These are phyloP conservation scores for Sclerotinia borealis DNA, from an alignment of 2,329 filamentous ascomycete genomes.

Conservation along the genomic window DNA sequence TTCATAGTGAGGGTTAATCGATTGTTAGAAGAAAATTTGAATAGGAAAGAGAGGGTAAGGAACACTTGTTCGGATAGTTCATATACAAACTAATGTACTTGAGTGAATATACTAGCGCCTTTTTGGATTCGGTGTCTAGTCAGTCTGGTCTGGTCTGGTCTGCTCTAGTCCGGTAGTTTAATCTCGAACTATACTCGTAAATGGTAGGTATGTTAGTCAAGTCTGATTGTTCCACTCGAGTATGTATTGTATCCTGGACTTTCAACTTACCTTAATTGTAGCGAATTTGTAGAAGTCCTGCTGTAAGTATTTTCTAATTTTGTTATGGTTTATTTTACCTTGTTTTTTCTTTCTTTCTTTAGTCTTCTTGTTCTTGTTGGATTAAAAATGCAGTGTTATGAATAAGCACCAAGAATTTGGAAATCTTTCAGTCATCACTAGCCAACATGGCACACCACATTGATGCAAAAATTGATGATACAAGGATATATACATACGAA, in stretches of 20 bases:
- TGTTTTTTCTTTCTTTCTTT: not conserved
- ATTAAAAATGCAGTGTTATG: not conserved
- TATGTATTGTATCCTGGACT: too few relatives aligned
- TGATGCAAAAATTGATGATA: conserved; percentile 11
- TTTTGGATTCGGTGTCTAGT: too few relatives aligned
- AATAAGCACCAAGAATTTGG: not conserved
- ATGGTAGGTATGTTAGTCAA: not conserved
- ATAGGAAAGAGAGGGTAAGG: too few relatives aligned
- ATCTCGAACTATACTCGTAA: not conserved
- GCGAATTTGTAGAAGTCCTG: not conserved
- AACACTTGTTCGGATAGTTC: too few relatives aligned
- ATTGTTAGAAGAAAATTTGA: too few relatives aligned
- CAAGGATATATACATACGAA: conserved; percentile 13
- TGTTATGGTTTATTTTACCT: not conserved
- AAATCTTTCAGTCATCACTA: not conserved
- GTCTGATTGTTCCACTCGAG: too few relatives aligned
- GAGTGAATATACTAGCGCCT: too few relatives aligned
- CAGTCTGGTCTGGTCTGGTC: not conserved
- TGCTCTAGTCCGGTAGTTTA: not conserved
- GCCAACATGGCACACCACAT: not conserved
- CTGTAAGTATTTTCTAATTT: not conserved
- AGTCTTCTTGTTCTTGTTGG: not conserved
- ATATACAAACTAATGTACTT: too few relatives aligned
- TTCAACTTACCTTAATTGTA: not conserved
- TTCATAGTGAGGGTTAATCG: too few relatives aligned